A percentile compares a stretch with the other conserved stretches of the same genome.
Conservation (phyloP, 2,329 filamentous ascomycete species). For the Botrytis cinerea region DNA sequence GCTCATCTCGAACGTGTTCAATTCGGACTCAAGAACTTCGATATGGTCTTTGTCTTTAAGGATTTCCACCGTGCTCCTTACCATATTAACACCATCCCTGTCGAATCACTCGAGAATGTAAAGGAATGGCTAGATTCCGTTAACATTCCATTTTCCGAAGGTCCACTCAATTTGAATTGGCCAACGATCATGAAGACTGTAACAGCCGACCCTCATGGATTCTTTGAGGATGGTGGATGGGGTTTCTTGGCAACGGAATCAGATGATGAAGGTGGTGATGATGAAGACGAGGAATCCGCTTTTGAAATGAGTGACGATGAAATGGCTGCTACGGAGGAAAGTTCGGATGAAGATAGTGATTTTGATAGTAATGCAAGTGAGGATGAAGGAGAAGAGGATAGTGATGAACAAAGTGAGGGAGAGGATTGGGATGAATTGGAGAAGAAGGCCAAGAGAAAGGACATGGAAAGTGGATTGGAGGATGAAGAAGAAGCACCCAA, state of each 20-base stretch:
- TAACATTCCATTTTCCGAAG: constrained; percentile 91
- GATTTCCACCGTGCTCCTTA: constrained; percentile 89
- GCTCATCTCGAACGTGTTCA: constrained; percentile 94
- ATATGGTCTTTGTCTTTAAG: constrained; percentile 97
- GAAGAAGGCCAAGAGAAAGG: constrained; percentile 84
- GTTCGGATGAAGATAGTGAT: constrained; percentile 85
- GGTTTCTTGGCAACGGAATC: constrained; percentile 85
- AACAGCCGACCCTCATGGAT: constrained; percentile 86
- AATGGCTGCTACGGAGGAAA: constrained; percentile 70
- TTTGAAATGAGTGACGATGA: constrained; percentile 91
- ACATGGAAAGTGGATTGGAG: constrained; percentile 63
- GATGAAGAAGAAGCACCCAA: constrained; percentile 74
- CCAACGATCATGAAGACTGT: constrained; percentile 99
- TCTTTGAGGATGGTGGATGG: constrained; percentile 96
- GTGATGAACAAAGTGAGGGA: constrained; percentile 73
- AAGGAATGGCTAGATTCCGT: constrained; percentile 98
- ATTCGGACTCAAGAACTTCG: constrained; percentile 98
- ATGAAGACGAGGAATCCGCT: constrained; percentile 85
- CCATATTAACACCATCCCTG: constrained; percentile 97
- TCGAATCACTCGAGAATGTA: constrained; percentile 90
- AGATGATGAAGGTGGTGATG: constrained; percentile 76
- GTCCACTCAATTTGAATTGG: constrained; percentile 97
- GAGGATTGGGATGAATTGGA: constrained; percentile 96
- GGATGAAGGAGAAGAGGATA: constrained; percentile 75
- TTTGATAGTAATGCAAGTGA: constrained; percentile 88